These are phyloP conservation scores for Phalaenopsis hybrid DNA, from an alignment of 116 monocot species.

Conservation along the genomic window DNA sequence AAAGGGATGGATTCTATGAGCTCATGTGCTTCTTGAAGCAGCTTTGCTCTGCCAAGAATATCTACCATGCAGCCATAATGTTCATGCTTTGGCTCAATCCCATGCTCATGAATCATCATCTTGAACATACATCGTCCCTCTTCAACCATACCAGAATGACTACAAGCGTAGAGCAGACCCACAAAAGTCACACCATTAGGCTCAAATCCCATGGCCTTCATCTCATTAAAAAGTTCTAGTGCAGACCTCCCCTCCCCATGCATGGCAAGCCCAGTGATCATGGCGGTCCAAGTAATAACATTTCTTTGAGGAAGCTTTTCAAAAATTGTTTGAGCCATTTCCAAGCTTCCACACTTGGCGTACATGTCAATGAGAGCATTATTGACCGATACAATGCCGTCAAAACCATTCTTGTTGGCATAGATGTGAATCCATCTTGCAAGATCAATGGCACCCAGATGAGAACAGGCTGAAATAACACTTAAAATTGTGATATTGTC, in stretches of 20 bases:
- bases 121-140: conserved; percentile 43
- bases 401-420: conserved; percentile 26
- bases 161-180: conserved; percentile 62
- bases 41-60: conserved; percentile 45
- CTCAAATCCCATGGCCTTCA: conserved; percentile 39
- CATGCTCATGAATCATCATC: conserved; percentile 35
- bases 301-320: conserved; percentile 24
- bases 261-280: conserved; percentile 19
- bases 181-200: conserved; percentile 62
- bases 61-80: conserved; percentile 82
- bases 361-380: conserved; percentile 77
- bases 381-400: conserved; percentile 16
- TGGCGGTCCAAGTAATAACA: conserved; percentile 16
- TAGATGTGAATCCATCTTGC: conserved; percentile 45
- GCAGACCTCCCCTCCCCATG: conserved; percentile 37
- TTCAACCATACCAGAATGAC: conserved; percentile 56
- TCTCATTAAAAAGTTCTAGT: conserved; percentile 36
- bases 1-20: conserved; percentile 62
- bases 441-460: conserved; percentile 43
- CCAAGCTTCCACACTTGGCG: conserved; percentile 63
- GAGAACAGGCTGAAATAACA: conserved; percentile 48
- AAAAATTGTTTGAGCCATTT: conserved; percentile 32
- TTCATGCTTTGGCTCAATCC: conserved; percentile 39
- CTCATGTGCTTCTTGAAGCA: conserved; percentile 43
- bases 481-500: conserved; percentile 51